Evolutionary conservation across 23 red algal species (phyloP), one percentile per base, ranked within the genome.

Genomic region (Gracilaria caudata): DNA sequence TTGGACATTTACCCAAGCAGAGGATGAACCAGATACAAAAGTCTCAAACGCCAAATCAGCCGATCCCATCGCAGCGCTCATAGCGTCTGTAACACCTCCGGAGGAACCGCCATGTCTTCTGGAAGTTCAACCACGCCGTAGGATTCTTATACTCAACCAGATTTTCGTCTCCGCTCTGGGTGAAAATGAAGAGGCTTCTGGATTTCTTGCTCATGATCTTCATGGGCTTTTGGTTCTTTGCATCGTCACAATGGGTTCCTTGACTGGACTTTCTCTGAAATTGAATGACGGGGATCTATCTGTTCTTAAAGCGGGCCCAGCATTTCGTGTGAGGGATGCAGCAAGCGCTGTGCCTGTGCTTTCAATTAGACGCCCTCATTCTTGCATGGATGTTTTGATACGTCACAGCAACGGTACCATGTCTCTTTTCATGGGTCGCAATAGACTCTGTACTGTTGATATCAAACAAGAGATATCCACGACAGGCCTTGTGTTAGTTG

Each of bases 221-320:
- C 68, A 78, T 47, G 85, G 85, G 37, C 64, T 63, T 35, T 39
- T 91, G n/a, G 87, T 76, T 3, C 77, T 91, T n/a, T 91, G 87
- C 51, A 74, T 91, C 32, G 75, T 72, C 45, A 71, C 44, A 25
- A 20, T 40, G 0, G 63, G 77, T 19, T 57, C 53, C 16, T 36
- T 91, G n/a, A 81, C 78, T 43, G 87, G 87, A 6, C 66, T 91
- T 33, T 80, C 77, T 40, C n/a, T 80, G 49, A 64, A 75, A 14
- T 79, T 89, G 37, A 57, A 68, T 33, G 35, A 29, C 7, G 21
- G 10, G 21, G 82, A 57, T 49, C 49, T 76, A 1, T 64, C 54
- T 33, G 49, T 79, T 23, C 56, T 60, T 2, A 8, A 78, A 21
- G 72, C 51, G 32, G 49, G 46, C 0, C 87, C 77, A 33, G 43